These are phyloP conservation scores for Micractinium sp. DNA, from an alignment of 139 green algal species.

Conservation along the genomic window DNA sequence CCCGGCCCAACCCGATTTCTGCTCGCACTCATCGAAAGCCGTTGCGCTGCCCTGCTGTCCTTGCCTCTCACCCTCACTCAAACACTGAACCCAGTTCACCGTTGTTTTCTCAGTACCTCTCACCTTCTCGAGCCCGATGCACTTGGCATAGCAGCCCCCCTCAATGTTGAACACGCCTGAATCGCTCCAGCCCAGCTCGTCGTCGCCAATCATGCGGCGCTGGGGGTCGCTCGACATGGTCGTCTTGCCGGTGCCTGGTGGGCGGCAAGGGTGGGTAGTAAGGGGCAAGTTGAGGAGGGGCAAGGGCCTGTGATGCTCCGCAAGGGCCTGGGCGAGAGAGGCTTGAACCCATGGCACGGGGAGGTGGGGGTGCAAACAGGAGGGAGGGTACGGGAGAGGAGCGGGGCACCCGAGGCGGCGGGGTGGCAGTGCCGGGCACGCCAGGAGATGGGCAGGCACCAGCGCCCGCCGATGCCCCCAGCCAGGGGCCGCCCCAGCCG, in stretches of 20 bases:
- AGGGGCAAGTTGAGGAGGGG: not conserved
- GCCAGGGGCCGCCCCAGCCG: not conserved
- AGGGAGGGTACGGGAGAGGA: not conserved
- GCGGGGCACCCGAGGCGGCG: not conserved
- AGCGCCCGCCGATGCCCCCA: not conserved
- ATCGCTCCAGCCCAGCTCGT: conserved; percentile 94
- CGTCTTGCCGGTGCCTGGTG: conserved; percentile 81
- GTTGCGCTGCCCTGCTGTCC: not conserved
- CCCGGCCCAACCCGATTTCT: too few relatives aligned
- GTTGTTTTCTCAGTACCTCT: not conserved
- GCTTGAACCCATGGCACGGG: not conserved
- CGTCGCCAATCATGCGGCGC: conserved; percentile 90
- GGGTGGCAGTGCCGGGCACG: too few relatives aligned
- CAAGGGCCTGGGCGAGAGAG: not conserved
- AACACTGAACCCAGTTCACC: not conserved
- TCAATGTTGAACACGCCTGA: conserved; percentile 95
- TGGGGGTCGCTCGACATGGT: conserved; percentile 80
- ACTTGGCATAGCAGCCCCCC: conserved; percentile 97
- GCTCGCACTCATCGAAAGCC: not conserved
- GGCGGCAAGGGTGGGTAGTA: not conserved
- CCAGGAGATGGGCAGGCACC: not conserved
- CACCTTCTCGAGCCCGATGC: conserved; percentile 79
- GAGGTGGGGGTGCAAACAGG: not conserved
- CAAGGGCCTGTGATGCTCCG: not conserved
- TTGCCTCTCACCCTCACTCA: not conserved